A percentile compares a stretch with the other conserved stretches of the same genome.
These are phyloP conservation scores for Amanita pallidorosea DNA, from an alignment of 768 basidiomycete genomes.

Conservation along the genomic window DNA sequence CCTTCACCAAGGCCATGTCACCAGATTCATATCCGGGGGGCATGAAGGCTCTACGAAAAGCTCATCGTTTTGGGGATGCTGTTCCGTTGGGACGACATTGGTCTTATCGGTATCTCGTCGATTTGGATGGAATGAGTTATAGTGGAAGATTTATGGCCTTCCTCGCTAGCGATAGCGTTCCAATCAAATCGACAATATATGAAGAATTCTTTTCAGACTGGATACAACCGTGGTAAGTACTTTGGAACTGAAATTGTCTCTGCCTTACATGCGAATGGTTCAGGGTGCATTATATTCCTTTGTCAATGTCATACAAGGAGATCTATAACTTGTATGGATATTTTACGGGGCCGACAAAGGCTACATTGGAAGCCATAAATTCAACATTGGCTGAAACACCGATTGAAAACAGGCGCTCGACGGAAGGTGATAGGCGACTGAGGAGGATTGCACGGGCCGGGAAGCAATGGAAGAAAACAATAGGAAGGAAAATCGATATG, in stretches of 20 bases:
- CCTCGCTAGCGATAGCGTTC: slow-evolving; percentile 79
- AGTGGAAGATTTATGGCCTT: slow-evolving; percentile 83
- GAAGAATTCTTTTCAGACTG: slow-evolving; percentile 86
- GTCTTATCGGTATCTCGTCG: slow-evolving; percentile 88
- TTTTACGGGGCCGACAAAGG: slow-evolving; percentile 75
- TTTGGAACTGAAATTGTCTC: background rate
- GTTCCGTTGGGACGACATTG: slow-evolving; percentile 82
- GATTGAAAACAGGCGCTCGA: slow-evolving; percentile 22
- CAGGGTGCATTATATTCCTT: slow-evolving; percentile 89
- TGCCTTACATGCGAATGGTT: slow-evolving; percentile 15
- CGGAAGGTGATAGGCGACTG: slow-evolving; percentile 63
- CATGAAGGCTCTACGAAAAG: slow-evolving; percentile 45
- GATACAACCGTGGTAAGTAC: slow-evolving; percentile 25
- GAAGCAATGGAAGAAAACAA: slow-evolving; percentile 83
- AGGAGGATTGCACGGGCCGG: slow-evolving; percentile 83
- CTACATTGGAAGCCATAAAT: slow-evolving; percentile 45
- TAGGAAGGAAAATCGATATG: slow-evolving; percentile 82
- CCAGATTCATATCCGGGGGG: slow-evolving; percentile 69
- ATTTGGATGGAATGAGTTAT: slow-evolving; percentile 94
- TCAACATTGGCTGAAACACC: slow-evolving; percentile 28
- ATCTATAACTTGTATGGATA: slow-evolving; percentile 91
- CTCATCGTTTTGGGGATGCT: slow-evolving; percentile 62
- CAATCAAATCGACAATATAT: slow-evolving; percentile 86
- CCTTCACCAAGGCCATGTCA: slow-evolving; percentile 72
- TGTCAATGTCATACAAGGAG: slow-evolving; percentile 80